Evolutionary conservation across 441 rosid genomes (phyloP), one percentile per base, ranked within the genome.

Genomic region (Rhodomyrtus psidioides): DNA sequence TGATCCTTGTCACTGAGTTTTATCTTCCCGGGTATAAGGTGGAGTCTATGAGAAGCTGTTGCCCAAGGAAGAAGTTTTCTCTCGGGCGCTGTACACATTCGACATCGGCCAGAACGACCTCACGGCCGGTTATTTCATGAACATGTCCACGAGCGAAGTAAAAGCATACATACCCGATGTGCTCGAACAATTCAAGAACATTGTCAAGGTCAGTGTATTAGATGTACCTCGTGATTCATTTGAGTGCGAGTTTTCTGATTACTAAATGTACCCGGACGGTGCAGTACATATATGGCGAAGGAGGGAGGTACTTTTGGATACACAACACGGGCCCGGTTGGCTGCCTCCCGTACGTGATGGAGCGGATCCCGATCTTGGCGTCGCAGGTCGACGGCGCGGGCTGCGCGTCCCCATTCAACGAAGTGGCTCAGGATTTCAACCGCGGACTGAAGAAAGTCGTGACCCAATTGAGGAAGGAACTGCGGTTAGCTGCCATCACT

Each of bases 51-150:
- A 86, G 83, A 86, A 86, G 16, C 91, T 94, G 87, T 86, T 96
- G 91, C 98, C 99, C 2, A 87, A 55, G 83, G 89, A 88, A 83
- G 92, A 93, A 12, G 91, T 85, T 60, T 95, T 96, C 88, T 86
- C 93, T 17, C 76, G n/a, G 56, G 98, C 96, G 1, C 86, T 95
- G 83, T 95, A 95, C 91, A 93, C 96, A 15, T 91, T 95, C 27
- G 98, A 95, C 88, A 93, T 94, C 9, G 99, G 97, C 83, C 99
- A 95, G 34, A 96, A 96, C 56, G 98, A 96, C 90, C 96, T 96
- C 85, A 89, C 92, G 0, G 81, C 96, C 81, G 94, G 95, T 19
- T 91, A 92, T 81, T 91, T 91, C 86, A 92, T 90, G 74, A 94
- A 94, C 86, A 83, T 93, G 92, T 91, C 96, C 14, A 86, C 28